These are phyloP conservation scores for Auriscalpium microsporum DNA, from an alignment of 768 basidiomycete species.

Conservation along the genomic window DNA sequence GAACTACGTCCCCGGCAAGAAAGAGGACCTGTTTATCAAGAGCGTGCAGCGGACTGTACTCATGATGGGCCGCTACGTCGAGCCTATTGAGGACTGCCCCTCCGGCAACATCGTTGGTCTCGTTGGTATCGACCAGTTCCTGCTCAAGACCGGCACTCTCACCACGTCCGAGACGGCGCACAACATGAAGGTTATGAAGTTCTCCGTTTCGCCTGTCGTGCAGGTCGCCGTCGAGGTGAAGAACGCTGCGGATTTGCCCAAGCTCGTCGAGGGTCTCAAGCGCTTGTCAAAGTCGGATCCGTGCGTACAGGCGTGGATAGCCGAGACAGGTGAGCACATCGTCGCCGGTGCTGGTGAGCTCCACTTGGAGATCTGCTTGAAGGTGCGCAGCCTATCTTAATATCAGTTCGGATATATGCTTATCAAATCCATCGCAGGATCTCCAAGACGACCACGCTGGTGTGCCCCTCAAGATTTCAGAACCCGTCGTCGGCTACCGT, in stretches of 20 bases:
- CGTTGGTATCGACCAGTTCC: slow-evolving; percentile 99
- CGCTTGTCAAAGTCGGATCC: slow-evolving; percentile 99
- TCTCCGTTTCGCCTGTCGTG: slow-evolving; percentile 99
- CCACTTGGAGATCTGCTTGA: slow-evolving; percentile 98
- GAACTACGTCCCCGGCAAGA: slow-evolving; percentile 97
- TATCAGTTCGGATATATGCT: not conserved
- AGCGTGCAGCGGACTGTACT: slow-evolving; percentile 97
- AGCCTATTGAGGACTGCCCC: slow-evolving; percentile 98
- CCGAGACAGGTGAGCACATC: slow-evolving; percentile 93
- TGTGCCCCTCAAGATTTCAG: slow-evolving; percentile 96
- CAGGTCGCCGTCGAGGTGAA: slow-evolving; percentile 99
- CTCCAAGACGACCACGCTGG: slow-evolving; percentile 99
- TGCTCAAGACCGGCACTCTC: slow-evolving; percentile 98
- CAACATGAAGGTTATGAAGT: slow-evolving; percentile 99
- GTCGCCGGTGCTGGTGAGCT: slow-evolving; percentile 99
- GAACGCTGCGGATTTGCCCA: slow-evolving; percentile 97
- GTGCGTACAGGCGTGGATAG: slow-evolving; percentile 93
- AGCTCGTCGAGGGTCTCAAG: slow-evolving; percentile 99
- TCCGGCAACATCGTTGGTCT: slow-evolving; percentile 98
- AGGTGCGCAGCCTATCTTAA: slow-evolving; percentile 39
- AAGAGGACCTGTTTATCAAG: slow-evolving; percentile 97
- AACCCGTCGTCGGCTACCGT: slow-evolving; percentile 94
- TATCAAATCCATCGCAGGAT: slow-evolving; percentile 47
- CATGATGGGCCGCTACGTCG: slow-evolving; percentile 99
- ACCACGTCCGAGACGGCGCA: slow-evolving; percentile 97